Base-by-base conservation (phyloP, 148 eudicot species). In the Limonium bicolor region DNA sequence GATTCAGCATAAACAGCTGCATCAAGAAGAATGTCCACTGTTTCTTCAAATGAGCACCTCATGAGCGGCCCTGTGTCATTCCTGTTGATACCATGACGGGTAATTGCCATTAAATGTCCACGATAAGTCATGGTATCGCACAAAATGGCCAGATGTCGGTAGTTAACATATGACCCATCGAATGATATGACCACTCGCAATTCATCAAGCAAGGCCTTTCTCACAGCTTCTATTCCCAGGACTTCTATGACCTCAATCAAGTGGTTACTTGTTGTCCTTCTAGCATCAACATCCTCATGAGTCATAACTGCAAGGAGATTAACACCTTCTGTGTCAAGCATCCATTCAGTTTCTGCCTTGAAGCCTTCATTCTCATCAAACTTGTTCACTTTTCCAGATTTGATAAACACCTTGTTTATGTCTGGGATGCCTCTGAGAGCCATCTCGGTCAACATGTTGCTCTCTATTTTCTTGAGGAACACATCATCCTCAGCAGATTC, bases 21-120 rank as follows among this genome's bases (percentile, higher is more conserved):
- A 63, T 85, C 99, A 18, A 92, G 88, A 46, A 92, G 99, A 61
- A 92, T 92, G 60, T 92, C 99, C 35, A 92, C 99, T 17, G 99
- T 92, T 63, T 92, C 99, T 65, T 92, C 99, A 58, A 92, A 92
- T n/a, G 99, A 92, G 69, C 99, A 92, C 55, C 99, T 73, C 99
- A 92, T 92, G 71, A 92, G 51, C 1, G 99, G 99, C 10, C 99
- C 99, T 12, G 99, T 92, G 50, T 81, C 88, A 45, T 85, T 85
- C 21, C 99, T 64, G 44, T 92, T 92, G 51, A 92, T 92, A 20
- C 99, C 99, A 36, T 92, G 99, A 32, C 99, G 82, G 40, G 99
- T 92, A 36, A 92, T 92, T 60, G 99, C 88, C 99, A 92, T 92
- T 53, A 92, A 51, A 65, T 92, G 99, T 52, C 99, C 99, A 32